phyloP scores from a whole-genome alignment of 371 early-diverging fungal genomes.

The Fennellomyces sp. region DNA sequence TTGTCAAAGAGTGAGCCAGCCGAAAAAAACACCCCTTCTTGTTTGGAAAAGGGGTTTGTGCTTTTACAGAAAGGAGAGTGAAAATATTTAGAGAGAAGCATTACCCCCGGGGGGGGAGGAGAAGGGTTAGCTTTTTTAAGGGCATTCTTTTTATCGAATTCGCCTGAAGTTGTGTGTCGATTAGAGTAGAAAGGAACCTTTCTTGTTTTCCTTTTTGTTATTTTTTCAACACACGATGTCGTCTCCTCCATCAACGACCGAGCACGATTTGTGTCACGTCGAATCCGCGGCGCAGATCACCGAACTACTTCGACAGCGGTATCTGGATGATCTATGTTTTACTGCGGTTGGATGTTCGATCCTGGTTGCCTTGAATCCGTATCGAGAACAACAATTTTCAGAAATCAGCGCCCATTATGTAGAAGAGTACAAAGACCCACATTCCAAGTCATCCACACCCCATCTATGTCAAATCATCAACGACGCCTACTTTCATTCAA shows the following conservation, averaged over 20 bases:
- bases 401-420: constrained; percentile 24
- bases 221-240: neutral
- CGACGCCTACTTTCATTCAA: constrained; percentile 39
- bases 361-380: constrained; percentile 56
- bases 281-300: constrained; percentile 34
- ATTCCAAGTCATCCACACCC: neutral
- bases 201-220: neutral
- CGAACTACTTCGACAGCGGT: constrained; percentile 55
- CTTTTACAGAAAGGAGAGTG: neutral
- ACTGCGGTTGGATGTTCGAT: constrained; percentile 63
- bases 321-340: constrained; percentile 53
- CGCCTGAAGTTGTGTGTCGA: neutral
- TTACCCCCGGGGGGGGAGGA: neutral
- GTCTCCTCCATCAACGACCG: neutral
- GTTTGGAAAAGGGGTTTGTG: neutral
- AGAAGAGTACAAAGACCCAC: constrained; percentile 16
- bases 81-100: neutral
- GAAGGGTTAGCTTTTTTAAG: neutral
- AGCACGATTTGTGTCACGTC: neutral
- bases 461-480: constrained; percentile 38
- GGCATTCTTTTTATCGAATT: neutral
- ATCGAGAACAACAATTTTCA: constrained; percentile 1
- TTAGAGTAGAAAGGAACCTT: neutral
- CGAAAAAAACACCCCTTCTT: no score
- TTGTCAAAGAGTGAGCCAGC: no score